Percentiles rank a stretch among this genome's conserved stretches.
These are phyloP conservation scores for sorghum (Sorghum bicolor) DNA, from an alignment of 176 grass and related monocot species.

Conservation along the genomic window Sorghum_bicolor_NCBIv3 NC_012872.2:10383501-10384000, in stretches of 20 bases:
- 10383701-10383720: not conserved
- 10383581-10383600: conserved; percentile 66
- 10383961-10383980: not conserved
- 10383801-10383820: not conserved
- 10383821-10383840: not conserved
- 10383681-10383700: not conserved
- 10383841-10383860: not conserved
- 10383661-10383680: not conserved
- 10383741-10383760: not conserved
- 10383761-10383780: not conserved
- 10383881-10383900: not conserved
- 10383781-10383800: not conserved
- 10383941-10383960: not conserved
- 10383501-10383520: conserved; percentile 82
- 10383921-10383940: not conserved
- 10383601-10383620: conserved; percentile 49
- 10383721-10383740: not conserved
- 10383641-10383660: not conserved
- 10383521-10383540: conserved; percentile 98
- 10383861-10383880: not conserved
- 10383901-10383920: not conserved
- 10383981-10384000: not conserved
- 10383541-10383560: conserved; percentile 93
- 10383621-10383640: conserved; percentile 76
- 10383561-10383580: conserved; percentile 90